A percentile compares a stretch with the other conserved stretches of the same genome.
Evolutionary conservation across 2,329 filamentous ascomycete species (phyloP).

Genomic region (Ophiostoma populinum): DNA sequence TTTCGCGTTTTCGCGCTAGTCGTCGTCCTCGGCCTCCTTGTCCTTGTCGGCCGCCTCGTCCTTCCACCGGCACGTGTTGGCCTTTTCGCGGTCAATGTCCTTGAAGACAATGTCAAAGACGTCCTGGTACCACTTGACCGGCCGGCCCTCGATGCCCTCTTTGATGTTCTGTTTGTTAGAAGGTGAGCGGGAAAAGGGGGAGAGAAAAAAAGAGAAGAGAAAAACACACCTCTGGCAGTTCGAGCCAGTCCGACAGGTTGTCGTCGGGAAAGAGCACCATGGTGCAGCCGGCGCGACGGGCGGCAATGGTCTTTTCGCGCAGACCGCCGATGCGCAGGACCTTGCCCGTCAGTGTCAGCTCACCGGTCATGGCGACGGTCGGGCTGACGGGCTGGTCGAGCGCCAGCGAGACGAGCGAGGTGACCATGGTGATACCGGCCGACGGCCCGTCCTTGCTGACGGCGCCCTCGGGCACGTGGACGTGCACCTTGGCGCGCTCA

Average conservation of each 20-base stretch:
- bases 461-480: conserved; percentile 92
- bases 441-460: conserved; percentile 88
- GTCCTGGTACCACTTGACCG: conserved; percentile 85
- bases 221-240: conserved; percentile 74
- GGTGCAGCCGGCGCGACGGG: conserved; percentile 76
- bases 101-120: conserved; percentile 88
- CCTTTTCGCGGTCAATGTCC: conserved; percentile 53
- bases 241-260: conserved; percentile 93
- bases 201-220: not conserved
- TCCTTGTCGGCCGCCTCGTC: conserved; percentile 27
- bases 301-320: conserved; percentile 93
- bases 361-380: conserved; percentile 92
- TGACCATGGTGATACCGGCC: conserved; percentile 97
- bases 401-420: conserved; percentile 70
- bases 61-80: conserved; percentile 56
- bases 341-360: conserved; percentile 92
- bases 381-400: conserved; percentile 64
- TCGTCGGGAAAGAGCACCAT: conserved; percentile 90
- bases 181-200: not conserved
- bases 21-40: conserved; percentile 36
- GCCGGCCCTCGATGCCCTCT: conserved; percentile 78
- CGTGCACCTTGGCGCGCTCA: conserved; percentile 82
- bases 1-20: no score
- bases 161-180: conserved; percentile 69
- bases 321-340: conserved; percentile 87